Percentiles rank a stretch among this genome's conserved stretches.
These are phyloP conservation scores for Rhizopus delemar DNA, from an alignment of 371 early-diverging fungal species.

Conservation along the genomic window DNA sequence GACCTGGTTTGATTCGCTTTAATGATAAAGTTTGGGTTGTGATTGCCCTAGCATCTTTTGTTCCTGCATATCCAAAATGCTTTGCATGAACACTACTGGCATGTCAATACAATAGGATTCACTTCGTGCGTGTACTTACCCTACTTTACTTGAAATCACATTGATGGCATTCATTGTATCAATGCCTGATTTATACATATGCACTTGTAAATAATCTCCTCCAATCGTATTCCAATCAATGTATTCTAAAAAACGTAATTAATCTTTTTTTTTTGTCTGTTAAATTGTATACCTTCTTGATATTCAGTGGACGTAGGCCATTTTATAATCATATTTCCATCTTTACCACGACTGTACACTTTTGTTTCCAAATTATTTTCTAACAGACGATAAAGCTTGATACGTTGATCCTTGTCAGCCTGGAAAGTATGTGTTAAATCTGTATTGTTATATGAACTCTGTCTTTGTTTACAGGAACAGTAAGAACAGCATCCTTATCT, in stretches of 20 bases:
- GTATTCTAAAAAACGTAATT: slow-evolving; percentile 17
- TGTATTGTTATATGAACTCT: neutral
- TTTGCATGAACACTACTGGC: slow-evolving; percentile 47
- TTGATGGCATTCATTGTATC: slow-evolving; percentile 88
- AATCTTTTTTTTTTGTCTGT: slow-evolving; percentile 6
- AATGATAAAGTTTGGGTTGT: slow-evolving; percentile 91
- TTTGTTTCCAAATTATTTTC: slow-evolving; percentile 31
- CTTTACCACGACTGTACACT: slow-evolving; percentile 28
- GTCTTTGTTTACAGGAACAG: slow-evolving; percentile 13
- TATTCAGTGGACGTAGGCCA: slow-evolving; percentile 31
- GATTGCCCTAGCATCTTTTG: slow-evolving; percentile 97
- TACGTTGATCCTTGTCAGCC: slow-evolving; percentile 31
- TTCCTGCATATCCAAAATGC: slow-evolving; percentile 90
- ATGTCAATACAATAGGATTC: slow-evolving; percentile 1
- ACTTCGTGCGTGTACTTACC: slow-evolving; percentile 27
- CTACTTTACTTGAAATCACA: slow-evolving; percentile 53
- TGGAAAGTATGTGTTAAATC: slow-evolving; percentile 4
- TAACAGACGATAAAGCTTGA: slow-evolving; percentile 28
- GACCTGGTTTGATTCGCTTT: slow-evolving; percentile 59
- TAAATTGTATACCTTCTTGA: slow-evolving; percentile 14
- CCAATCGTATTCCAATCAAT: slow-evolving; percentile 49
- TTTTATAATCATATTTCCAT: slow-evolving; percentile 32
- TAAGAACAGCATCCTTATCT: slow-evolving; percentile 19
- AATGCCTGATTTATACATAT: slow-evolving; percentile 84
- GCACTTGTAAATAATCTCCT: slow-evolving; percentile 81